phyloP scores from a whole-genome alignment of 2,329 filamentous ascomycete genomes.

The Botryosphaeria dothidea region DNA sequence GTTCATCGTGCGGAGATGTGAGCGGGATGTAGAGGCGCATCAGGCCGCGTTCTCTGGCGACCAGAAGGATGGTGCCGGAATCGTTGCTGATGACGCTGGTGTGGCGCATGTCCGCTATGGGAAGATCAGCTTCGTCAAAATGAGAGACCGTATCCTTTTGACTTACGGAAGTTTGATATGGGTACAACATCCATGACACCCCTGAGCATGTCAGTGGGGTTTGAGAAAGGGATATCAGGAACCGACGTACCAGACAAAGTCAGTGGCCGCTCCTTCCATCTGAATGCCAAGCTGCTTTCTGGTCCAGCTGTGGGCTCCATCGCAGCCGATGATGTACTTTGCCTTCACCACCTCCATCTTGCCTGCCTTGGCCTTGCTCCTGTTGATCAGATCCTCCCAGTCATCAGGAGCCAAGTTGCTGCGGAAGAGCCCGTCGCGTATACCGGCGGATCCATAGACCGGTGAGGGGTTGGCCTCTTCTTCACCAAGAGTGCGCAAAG shows the following conservation, averaged over 20 bases:
- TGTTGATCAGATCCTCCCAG: neutral
- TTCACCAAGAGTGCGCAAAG: neutral
- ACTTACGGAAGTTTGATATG: constrained; percentile 1
- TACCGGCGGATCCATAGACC: neutral
- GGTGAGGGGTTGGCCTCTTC: neutral
- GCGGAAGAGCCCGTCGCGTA: neutral
- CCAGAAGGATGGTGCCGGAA: constrained; percentile 50
- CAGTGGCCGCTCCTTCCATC: constrained; percentile 61
- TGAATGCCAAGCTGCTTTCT: constrained; percentile 52
- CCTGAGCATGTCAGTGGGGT: neutral
- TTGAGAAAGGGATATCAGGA: neutral
- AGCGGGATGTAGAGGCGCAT: constrained; percentile 60
- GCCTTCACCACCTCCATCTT: constrained; percentile 28
- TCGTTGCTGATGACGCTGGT: constrained; percentile 50
- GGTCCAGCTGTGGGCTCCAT: constrained; percentile 56
- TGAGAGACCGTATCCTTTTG: neutral
- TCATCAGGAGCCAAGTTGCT: neutral
- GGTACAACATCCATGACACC: constrained; percentile 56
- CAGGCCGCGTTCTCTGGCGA: constrained; percentile 55
- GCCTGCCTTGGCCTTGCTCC: neutral
- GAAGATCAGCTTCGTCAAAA: constrained; percentile 37
- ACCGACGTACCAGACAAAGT: constrained; percentile 50
- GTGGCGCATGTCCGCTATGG: constrained; percentile 53
- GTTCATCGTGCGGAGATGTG: neutral
- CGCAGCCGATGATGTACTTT: constrained; percentile 48